These are phyloP conservation scores for Flammula alnicola DNA, from an alignment of 1,284 basidiomycete species.

Conservation along the genomic window DNA sequence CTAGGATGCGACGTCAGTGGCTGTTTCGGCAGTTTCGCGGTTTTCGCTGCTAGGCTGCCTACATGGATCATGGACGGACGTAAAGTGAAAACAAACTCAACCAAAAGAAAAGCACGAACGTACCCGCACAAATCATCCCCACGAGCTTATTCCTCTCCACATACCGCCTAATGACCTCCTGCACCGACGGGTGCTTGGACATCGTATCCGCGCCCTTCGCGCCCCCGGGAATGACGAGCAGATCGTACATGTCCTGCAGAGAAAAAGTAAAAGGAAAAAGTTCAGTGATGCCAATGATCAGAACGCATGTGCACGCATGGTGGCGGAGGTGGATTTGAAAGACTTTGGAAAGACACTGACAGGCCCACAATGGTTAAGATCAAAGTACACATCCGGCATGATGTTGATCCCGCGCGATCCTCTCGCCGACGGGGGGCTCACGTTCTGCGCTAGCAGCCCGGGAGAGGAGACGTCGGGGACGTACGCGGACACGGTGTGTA, in stretches of 20 bases:
- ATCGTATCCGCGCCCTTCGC: slow-evolving; percentile 81
- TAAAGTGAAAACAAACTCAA: neutral
- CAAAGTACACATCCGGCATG: slow-evolving; percentile 66
- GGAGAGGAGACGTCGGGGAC: slow-evolving; percentile 49
- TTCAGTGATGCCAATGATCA: too few relatives aligned
- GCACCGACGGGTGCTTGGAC: slow-evolving; percentile 61
- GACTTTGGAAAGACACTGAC: slow-evolving; percentile 40
- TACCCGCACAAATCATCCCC: slow-evolving; percentile 86
- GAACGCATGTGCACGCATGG: too few relatives aligned
- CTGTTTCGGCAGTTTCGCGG: slow-evolving; percentile 65
- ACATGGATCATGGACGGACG: too few relatives aligned
- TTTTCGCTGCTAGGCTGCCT: slow-evolving; percentile 75
- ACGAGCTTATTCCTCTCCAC: slow-evolving; percentile 66
- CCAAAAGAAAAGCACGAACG: slow-evolving; percentile 12
- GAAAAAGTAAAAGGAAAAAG: neutral
- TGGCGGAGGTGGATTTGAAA: neutral
- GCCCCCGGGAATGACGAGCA: slow-evolving; percentile 81
- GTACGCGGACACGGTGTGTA: slow-evolving; percentile 67
- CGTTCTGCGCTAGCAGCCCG: slow-evolving; percentile 17
- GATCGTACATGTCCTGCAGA: slow-evolving; percentile 70
- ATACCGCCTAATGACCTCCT: slow-evolving; percentile 67
- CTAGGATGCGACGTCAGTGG: slow-evolving; percentile 82
- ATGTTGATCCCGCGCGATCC: slow-evolving; percentile 80
- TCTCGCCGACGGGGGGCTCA: slow-evolving; percentile 51
- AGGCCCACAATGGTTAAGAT: slow-evolving; percentile 47